A percentile compares a stretch with the other conserved stretches of the same genome.
These are phyloP conservation scores for Neurospora sp. DNA, from an alignment of 495 filamentous ascomycete genomes.

Conservation along the genomic window DNA sequence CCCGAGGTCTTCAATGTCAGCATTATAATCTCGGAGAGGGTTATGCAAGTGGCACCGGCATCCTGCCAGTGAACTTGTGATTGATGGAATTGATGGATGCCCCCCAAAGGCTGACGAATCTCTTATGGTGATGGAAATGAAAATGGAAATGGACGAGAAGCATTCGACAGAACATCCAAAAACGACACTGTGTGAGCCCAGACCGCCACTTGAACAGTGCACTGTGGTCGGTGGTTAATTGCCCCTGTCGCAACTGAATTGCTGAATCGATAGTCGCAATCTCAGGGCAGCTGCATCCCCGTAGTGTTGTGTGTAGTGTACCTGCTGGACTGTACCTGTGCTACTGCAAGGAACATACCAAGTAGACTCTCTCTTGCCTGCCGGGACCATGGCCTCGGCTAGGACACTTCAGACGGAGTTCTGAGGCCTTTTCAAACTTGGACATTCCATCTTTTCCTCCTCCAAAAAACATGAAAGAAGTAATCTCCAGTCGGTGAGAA, in stretches of 20 bases:
- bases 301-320: neutral
- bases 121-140: neutral
- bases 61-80: neutral
- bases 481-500: neutral
- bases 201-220: neutral
- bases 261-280: neutral
- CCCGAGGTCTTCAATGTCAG: neutral
- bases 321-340: neutral
- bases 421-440: neutral
- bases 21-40: neutral
- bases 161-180: neutral
- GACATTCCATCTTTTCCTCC: neutral
- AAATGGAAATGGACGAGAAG: neutral
- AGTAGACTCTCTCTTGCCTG: neutral
- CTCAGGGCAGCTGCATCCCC: neutral
- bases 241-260: neutral
- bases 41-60: neutral
- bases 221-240: neutral
- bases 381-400: neutral
- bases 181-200: neutral
- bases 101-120: neutral
- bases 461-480: neutral
- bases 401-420: too few species aligned
- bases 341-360: neutral
- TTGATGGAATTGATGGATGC: neutral